These are phyloP conservation scores for Vicia villosa DNA, from an alignment of 306 rosid genomes.

Conservation along the genomic window DNA sequence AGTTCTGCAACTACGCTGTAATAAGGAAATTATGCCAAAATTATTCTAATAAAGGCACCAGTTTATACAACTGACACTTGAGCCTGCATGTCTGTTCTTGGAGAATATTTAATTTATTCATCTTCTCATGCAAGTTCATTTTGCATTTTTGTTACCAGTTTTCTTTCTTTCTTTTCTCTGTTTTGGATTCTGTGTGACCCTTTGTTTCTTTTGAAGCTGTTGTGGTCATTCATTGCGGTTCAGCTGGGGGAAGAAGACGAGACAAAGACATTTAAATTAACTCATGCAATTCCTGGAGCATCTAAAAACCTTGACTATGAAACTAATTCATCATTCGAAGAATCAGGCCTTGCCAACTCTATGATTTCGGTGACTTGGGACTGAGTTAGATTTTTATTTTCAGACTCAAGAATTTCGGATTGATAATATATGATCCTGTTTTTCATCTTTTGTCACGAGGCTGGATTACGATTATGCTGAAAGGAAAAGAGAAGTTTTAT, in stretches of 20 bases:
- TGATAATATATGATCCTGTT: conserved; percentile 22
- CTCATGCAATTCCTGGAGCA: conserved; percentile 92
- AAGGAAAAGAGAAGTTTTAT: conserved; percentile 23
- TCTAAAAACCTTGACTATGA: conserved; percentile 65
- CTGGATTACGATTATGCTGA: conserved; percentile 31
- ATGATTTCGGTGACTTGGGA: conserved; percentile 95
- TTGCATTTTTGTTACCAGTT: conserved; percentile 1
- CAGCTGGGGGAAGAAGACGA: conserved; percentile 74
- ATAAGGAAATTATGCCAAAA: too few species aligned
- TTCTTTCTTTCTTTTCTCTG: neutral
- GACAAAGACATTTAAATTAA: conserved; percentile 62
- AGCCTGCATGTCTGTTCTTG: too few species aligned
- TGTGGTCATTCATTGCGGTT: conserved; percentile 84
- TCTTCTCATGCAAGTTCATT: conserved; percentile 14
- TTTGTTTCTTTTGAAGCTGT: conserved; percentile 64
- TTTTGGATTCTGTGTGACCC: conserved; percentile 13
- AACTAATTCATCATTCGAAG: conserved; percentile 60
- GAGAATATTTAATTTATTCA: too few species aligned
- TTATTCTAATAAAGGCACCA: too few species aligned
- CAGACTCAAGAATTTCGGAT: conserved; percentile 31
- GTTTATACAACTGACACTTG: too few species aligned
- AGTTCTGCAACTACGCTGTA: too few species aligned
- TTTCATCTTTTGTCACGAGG: conserved; percentile 32
- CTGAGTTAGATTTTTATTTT: conserved; percentile 48
- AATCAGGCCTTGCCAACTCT: conserved; percentile 91